These are phyloP conservation scores for Narthecium ossifragum DNA, from an alignment of 106 monocot genomes.

Conservation along the genomic window DNA sequence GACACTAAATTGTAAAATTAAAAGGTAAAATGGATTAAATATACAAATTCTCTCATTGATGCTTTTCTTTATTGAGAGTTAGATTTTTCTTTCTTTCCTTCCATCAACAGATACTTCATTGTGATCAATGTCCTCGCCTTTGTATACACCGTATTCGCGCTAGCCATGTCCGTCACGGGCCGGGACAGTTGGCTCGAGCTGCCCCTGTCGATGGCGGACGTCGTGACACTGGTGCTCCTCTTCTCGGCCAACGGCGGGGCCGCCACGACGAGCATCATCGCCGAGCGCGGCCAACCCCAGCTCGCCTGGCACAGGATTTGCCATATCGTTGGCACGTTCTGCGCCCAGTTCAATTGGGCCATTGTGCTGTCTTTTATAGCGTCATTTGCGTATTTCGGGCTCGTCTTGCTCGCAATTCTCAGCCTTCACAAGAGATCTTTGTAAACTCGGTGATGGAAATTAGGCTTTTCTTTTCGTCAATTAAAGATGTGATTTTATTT, in stretches of 20 bases:
- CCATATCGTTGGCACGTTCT: conserved; percentile 6
- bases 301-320: conserved; percentile 22
- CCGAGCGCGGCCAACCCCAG: conserved; percentile 3
- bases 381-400: neutral
- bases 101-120: conserved; percentile 29
- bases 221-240: conserved; percentile 10
- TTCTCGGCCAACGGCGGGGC: conserved; percentile 22
- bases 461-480: neutral
- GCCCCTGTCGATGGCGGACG: conserved; percentile 8
- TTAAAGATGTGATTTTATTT: neutral
- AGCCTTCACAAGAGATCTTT: conserved; percentile 1
- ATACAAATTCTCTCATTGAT: neutral
- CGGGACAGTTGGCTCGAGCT: neutral
- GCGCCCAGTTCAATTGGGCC: conserved; percentile 6
- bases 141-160: conserved; percentile 16
- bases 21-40: neutral
- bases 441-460: neutral
- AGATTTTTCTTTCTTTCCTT: neutral
- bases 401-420: neutral
- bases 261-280: conserved; percentile 1
- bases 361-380: conserved; percentile 26
- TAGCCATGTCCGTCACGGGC: conserved; percentile 12
- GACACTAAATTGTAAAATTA: no score
- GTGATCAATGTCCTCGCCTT: conserved; percentile 19
- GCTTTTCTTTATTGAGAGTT: neutral